Evolutionary conservation across 352 stramenopile genomes (phyloP).

Genomic region (Pythium guiyangense): DNA sequence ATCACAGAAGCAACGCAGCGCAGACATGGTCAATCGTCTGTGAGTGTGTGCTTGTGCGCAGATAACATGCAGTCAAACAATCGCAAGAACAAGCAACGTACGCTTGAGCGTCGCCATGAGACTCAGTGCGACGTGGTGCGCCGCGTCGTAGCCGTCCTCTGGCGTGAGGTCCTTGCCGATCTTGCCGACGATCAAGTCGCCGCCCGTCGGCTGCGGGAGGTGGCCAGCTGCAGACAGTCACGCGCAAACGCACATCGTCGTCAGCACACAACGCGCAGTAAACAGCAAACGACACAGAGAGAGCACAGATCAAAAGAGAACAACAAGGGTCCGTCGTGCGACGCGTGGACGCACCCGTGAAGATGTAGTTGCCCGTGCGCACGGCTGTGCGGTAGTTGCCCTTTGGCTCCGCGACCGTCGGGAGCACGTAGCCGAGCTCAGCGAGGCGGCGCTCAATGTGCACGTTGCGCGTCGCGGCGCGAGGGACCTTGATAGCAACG

Average conservation of each 20-base stretch:
- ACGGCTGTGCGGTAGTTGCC: slow-evolving; percentile 66
- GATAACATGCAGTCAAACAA: neutral
- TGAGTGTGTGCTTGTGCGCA: too few relatives aligned
- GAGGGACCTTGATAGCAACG: too few relatives aligned
- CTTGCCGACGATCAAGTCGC: slow-evolving; percentile 78
- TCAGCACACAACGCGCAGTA: neutral
- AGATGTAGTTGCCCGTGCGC: slow-evolving; percentile 67
- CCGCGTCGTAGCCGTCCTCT: slow-evolving; percentile 85
- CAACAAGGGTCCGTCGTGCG: too few relatives aligned
- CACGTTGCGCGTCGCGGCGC: slow-evolving; percentile 16
- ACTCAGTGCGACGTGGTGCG: slow-evolving; percentile 76
- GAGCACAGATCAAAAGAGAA: too few relatives aligned
- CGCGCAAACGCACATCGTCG: neutral
- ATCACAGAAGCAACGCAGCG: too few relatives aligned
- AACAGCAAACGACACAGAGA: too few relatives aligned
- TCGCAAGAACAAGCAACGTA: slow-evolving; percentile 13
- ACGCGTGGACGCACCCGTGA: slow-evolving; percentile 34
- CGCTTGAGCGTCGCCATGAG: slow-evolving; percentile 85
- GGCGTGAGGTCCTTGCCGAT: slow-evolving; percentile 73
- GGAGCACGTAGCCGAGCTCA: slow-evolving; percentile 67
- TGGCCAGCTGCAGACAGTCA: slow-evolving; percentile 60
- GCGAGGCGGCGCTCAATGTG: slow-evolving; percentile 58
- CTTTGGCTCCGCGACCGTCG: slow-evolving; percentile 54
- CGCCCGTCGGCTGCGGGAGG: slow-evolving; percentile 36
- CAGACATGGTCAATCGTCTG: too few relatives aligned